Evolutionary conservation across 352 stramenopile species (phyloP), one percentile per base, ranked within the genome.

Genomic region (Globisporangium paroecandrum): DNA sequence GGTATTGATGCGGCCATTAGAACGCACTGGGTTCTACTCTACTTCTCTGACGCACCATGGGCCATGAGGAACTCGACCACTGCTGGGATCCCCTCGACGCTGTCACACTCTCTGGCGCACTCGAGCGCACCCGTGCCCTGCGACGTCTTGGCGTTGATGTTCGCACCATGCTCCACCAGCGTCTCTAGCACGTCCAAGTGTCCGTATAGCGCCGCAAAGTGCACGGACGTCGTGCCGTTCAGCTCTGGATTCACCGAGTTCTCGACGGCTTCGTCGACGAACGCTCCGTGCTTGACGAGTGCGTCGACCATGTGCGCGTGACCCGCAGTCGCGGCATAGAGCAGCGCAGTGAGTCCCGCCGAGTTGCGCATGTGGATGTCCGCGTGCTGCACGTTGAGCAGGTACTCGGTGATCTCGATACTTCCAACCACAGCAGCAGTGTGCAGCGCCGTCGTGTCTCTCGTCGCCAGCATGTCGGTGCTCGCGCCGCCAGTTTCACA

Each of bases 361-460:
- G 55, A 54, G 22, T 46, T 64, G 27, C 64, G 64, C 10, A 27
- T 13, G 1, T 41, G 13, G 6, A 64, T 41, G 20, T 24, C 22
- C 27, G 25, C 55, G 8, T 59, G 55, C 55, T 69, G 56, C 20
- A 6, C 12, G 4, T 27, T 20, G 13, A 64, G 43, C 41, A 64
- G 24, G 29, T 69, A 64, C 29, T 36, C 22, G 32, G 59, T 29
- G 24, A 69, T 38, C 55, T 63, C n/a, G 4, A 25, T 2, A 32
- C 25, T 58, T 20, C 56, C 55, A 20, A 43, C 34, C 10, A 29
- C 55, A 20, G 64, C 43, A n/a, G 29, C 64, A 10, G 10, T 64
- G 41, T 69, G 64, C 7, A 69, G 56, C 29, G 43, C 64, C 12
- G 64, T 59, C 43, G 56, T 64, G 56, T 64, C 64, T n/a, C 57